These are phyloP conservation scores for Nelumbo lutea DNA, from an alignment of 164 flowering plant species.

Conservation along the genomic window DNA sequence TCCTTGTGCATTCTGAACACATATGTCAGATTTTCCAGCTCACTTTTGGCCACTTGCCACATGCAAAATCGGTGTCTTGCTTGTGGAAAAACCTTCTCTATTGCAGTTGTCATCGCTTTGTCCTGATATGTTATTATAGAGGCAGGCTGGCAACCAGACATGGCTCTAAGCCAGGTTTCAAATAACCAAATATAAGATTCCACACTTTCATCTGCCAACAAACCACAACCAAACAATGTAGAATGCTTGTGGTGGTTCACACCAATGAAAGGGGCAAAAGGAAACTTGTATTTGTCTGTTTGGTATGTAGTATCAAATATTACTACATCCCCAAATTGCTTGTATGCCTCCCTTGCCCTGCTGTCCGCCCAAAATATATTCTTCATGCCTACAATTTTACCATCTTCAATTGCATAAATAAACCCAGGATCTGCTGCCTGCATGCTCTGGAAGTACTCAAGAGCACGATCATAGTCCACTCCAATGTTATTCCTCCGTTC, in stretches of 20 bases:
- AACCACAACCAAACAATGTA: constrained; percentile 12
- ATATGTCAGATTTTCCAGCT: constrained; percentile 9
- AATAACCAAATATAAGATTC: constrained; percentile 16
- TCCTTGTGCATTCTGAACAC: constrained; percentile 9
- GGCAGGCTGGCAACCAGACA: constrained; percentile 7
- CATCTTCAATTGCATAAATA: constrained; percentile 13
- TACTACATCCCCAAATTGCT: constrained; percentile 16
- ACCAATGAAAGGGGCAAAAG: constrained; percentile 16
- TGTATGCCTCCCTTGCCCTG: constrained; percentile 15
- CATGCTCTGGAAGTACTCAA: constrained; percentile 6
- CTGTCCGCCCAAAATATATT: constrained; percentile 15
- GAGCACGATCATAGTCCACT: constrained; percentile 10
- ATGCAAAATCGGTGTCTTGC: constrained; percentile 15
- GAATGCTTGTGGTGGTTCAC: constrained; percentile 14
- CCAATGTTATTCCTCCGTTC: constrained; percentile 11
- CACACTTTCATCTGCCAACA: constrained; percentile 15
- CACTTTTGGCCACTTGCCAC: constrained; percentile 10
- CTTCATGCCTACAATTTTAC: constrained; percentile 11
- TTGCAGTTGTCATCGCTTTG: constrained; percentile 8
- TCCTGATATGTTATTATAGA: constrained; percentile 14
- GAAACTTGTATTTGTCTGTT: constrained; percentile 12
- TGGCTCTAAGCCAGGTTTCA: constrained; percentile 13
- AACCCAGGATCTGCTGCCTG: constrained; percentile 18
- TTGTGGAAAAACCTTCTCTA: constrained; percentile 16
- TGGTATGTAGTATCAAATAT: constrained; percentile 13